Conservation (phyloP, 1,284 basidiomycete species). For the Somion occarium region DNA sequence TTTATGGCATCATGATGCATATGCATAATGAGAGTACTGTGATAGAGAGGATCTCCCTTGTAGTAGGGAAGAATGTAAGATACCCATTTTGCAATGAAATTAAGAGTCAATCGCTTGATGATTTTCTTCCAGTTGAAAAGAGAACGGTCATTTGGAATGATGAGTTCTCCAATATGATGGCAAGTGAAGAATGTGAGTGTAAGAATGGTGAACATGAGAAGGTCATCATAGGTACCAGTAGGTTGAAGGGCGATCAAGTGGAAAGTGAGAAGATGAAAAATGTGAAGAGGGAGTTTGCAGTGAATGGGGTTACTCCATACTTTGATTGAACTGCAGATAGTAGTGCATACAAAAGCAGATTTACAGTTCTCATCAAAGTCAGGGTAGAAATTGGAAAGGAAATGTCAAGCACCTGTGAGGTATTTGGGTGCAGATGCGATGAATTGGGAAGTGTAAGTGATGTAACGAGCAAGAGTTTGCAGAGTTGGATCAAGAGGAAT, state of each 20-base stretch:
- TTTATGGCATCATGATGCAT: conserved; percentile 5
- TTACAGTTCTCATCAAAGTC: conserved; percentile 21
- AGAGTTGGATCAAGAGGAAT: background rate
- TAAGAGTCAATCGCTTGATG: conserved; percentile 15
- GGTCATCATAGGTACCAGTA: conserved; percentile 22
- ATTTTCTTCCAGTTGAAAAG: conserved; percentile 20
- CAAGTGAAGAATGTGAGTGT: conserved; percentile 28
- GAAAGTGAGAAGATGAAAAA: background rate
- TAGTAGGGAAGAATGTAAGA: conserved; percentile 25
- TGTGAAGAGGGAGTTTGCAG: conserved; percentile 1
- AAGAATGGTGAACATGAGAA: conserved; percentile 24
- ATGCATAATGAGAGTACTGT: conserved; percentile 21
- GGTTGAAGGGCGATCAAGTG: conserved; percentile 9
- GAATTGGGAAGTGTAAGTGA: background rate
- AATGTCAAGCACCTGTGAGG: conserved; percentile 35
- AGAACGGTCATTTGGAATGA: conserved; percentile 13
- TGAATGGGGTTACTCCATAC: background rate
- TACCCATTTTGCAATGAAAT: background rate
- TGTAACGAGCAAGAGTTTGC: background rate
- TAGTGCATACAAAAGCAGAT: conserved; percentile 26
- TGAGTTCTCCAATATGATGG: conserved; percentile 28
- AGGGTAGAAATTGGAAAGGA: conserved; percentile 34
- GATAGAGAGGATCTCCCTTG: conserved; percentile 29
- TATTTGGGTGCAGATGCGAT: conserved; percentile 19
- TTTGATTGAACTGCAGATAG: conserved; percentile 26